Evolutionary conservation across 2,329 filamentous ascomycete species (phyloP).

Genomic region (Calycina herbarum): DNA sequence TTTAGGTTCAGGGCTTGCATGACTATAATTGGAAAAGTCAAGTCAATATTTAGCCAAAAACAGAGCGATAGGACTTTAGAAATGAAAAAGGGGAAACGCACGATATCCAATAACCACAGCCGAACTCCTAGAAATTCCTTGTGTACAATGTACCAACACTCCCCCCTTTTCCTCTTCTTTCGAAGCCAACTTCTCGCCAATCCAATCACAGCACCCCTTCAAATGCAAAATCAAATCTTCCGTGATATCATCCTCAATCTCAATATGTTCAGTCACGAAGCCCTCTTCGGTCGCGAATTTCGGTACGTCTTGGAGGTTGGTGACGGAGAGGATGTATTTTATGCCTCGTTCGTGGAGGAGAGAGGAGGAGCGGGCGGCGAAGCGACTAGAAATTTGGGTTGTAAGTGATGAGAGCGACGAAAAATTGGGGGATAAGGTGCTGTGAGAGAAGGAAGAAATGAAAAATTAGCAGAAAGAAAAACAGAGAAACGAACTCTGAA

Average conservation of each 20-base stretch:
- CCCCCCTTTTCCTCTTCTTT: background rate
- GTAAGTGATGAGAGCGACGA: no score
- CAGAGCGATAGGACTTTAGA: background rate
- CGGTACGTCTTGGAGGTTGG: conserved; percentile 10
- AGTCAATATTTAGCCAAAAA: background rate
- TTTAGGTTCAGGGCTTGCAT: conserved; percentile 25
- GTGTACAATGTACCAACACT: conserved; percentile 30
- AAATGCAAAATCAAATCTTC: conserved; percentile 28
- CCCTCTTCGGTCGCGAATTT: background rate
- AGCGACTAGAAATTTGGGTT: conserved; percentile 9
- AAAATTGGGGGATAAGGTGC: no score
- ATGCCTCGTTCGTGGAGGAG: conserved; percentile 13
- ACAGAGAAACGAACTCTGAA: background rate
- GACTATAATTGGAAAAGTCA: conserved; percentile 15
- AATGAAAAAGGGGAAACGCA: conserved; percentile 18
- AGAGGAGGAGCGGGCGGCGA: conserved; percentile 12
- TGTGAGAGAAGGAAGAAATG: background rate
- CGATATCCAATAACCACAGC: conserved; percentile 29
- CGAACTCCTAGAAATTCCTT: conserved; percentile 30
- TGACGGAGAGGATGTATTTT: conserved; percentile 15
- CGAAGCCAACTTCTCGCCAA: conserved; percentile 11
- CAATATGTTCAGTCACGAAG: conserved; percentile 18
- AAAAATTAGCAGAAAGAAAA: background rate
- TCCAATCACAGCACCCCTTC: conserved; percentile 28
- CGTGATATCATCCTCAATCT: conserved; percentile 29